Base-by-base conservation (phyloP, 1,139 yeast species). In the Nakaseomyces bracarensis region DNA sequence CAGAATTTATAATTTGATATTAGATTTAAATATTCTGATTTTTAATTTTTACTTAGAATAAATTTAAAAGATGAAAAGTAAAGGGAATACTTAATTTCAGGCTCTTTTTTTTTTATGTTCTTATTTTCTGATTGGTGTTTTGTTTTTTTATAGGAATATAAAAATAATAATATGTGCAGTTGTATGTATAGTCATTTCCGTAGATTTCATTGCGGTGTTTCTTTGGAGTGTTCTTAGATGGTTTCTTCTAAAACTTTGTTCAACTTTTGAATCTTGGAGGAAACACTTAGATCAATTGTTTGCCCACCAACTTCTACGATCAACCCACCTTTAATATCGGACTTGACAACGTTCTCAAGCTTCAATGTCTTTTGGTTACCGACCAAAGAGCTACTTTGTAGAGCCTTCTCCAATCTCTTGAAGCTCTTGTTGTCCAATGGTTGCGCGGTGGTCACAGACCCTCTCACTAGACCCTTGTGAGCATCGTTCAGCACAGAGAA, bases 281-380 rank as follows among this genome's bases (percentile, higher is more conserved):
- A 74, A 57, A 91, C 79, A 47, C 95, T 82, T 66, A 91, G 77
- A 68, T 91, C 99, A 57, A 87, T 95, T 50, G 97, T 89, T 68
- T 82, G 85, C 73, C 91, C 98, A 63, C 93, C 96, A 58, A 91
- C 89, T 69, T 89, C 96, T 48, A 91, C 96, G 56, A 93, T 71
- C 66, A 91, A 77, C 60, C 98, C 99, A 62, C 99, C 98, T 64
- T 85, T 75, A 61, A 91, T 84, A 52, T 84, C 95, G 52, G 95
- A 86, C 72, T 85, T 78, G 52, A 91, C 82, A 53, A 72, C 74
- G 74, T 87, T 91, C 56, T 78, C 70, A 58, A 93, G 72, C 72
- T 82, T 82, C 67, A 91, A 77, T 57, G 91, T 79, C 74, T 89
- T 83, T 59, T 86, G 91, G 46, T 73, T 69, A 54, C 95, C 95